phyloP scores from a whole-genome alignment of 345 rosid species.

The Ricinus communis region DNA sequence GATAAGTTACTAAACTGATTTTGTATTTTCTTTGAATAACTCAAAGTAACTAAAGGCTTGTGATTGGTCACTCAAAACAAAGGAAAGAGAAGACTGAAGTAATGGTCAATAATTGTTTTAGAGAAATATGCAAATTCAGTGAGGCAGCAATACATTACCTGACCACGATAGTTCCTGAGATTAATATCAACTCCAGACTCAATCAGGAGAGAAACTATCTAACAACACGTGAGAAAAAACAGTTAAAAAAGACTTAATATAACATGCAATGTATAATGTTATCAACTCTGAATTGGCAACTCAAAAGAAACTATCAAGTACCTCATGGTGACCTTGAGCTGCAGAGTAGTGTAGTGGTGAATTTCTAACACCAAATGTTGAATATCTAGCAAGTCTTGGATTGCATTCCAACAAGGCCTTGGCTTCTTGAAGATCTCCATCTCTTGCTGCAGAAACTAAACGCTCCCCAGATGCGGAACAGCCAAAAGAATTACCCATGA shows the following conservation, averaged over 20 bases:
- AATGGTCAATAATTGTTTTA: not conserved
- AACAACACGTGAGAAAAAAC: constrained; percentile 22
- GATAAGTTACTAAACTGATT: not conserved
- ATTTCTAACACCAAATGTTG: constrained; percentile 92
- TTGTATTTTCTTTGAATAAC: not conserved
- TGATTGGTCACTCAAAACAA: no score
- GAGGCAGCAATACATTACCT: constrained; percentile 44
- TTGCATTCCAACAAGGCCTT: constrained; percentile 89
- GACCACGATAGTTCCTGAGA: constrained; percentile 96
- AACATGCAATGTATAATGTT: not conserved
- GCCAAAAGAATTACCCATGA: constrained; percentile 92
- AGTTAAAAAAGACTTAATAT: constrained; percentile 4
- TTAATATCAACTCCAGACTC: constrained; percentile 98
- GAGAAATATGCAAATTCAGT: not conserved
- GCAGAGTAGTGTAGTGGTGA: constrained; percentile 98
- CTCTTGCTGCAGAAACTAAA: constrained; percentile 95
- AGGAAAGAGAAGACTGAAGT: not conserved
- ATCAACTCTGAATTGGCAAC: not conserved
- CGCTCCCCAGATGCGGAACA: constrained; percentile 99
- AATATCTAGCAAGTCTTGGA: constrained; percentile 88
- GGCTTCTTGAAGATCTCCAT: constrained; percentile 95
- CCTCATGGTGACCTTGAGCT: constrained; percentile 99
- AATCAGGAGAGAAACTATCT: constrained; percentile 91
- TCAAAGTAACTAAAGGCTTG: constrained; percentile 5
- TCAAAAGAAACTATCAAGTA: constrained; percentile 23